phyloP scores from a whole-genome alignment of 2,329 filamentous ascomycete species.

The Chaetothyriales sp. region DNA sequence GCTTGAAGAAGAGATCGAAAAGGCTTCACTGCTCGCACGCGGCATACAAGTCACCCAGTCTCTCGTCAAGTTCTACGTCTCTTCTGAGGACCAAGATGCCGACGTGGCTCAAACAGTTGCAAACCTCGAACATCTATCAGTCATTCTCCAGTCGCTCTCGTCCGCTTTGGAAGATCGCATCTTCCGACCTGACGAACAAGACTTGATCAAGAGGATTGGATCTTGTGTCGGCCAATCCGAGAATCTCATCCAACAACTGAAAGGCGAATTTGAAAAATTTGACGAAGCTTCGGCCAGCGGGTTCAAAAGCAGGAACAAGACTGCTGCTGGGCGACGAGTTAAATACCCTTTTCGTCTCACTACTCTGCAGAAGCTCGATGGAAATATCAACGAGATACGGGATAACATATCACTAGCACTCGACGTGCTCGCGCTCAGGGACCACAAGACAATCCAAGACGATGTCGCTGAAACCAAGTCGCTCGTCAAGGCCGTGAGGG shows the following conservation, averaged over 20 bases:
- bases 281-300: background rate
- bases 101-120: slow-evolving; percentile 17
- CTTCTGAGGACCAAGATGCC: slow-evolving; percentile 16
- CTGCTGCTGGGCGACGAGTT: slow-evolving; percentile 8
- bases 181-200: slow-evolving; percentile 15
- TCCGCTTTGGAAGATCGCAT: slow-evolving; percentile 10
- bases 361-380: background rate
- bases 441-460: slow-evolving; percentile 13
- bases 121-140: slow-evolving; percentile 17
- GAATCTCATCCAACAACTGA: slow-evolving; percentile 19
- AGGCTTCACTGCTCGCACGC: slow-evolving; percentile 20
- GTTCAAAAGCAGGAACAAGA: slow-evolving; percentile 3
- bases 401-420: slow-evolving; percentile 20
- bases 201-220: slow-evolving; percentile 15
- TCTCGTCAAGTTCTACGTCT: slow-evolving; percentile 22
- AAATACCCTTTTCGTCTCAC: slow-evolving; percentile 16
- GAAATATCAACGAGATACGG: slow-evolving; percentile 19
- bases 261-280: slow-evolving; percentile 18
- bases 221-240: slow-evolving; percentile 17
- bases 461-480: slow-evolving; percentile 17
- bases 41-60: slow-evolving; percentile 22
- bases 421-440: slow-evolving; percentile 20
- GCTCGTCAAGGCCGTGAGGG: slow-evolving; percentile 17
- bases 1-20: slow-evolving; percentile 12
- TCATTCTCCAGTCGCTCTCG: slow-evolving; percentile 16